Evolutionary conservation across 2,329 filamentous ascomycete species (phyloP), one percentile per base, ranked within the genome.

Genomic region (Arachnopeziza araneosa): DNA sequence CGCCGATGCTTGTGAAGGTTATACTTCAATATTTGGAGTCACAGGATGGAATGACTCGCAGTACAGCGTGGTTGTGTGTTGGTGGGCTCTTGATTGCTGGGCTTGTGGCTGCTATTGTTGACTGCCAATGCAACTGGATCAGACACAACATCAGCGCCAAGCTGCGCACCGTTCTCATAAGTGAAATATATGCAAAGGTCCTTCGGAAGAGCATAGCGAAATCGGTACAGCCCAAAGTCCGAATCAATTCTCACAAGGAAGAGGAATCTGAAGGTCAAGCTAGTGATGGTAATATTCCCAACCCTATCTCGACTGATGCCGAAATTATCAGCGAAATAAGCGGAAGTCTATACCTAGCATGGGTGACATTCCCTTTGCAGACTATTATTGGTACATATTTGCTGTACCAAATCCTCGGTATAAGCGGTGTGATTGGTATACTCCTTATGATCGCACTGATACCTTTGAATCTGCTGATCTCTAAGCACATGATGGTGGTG

Each of bases 21-120:
- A 88, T 89, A 56, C 74, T 89, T 26, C 82, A 88, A 69, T 88
- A 88, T 69, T 79, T 89, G 10, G 84, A 89, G 69, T 76, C 83
- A 58, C 85, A 85, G 1, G 76, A 78, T n/a, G 77, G 76, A 14
- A 85, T 80, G 1, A 84, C 85, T 0, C 73, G 75, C 24, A 87
- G 85, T 69, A 84, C 86, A 21, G 86, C 86, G 19, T 89, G 86
- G 86, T 78, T 89, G 60, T 89, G 86, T 67, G 86, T 88, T n/a
- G 81, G 85, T 48, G 76, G 89, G 9, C 77, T 89, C 4, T 87
- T 88, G 66, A 79, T 83, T 50, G 85, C 84, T 9, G 83, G 84
- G 5, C 76, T 79, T 48, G 74, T 84, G 14, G 81, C 84, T 61
- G 84, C 84, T 22, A 74, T 87, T 24, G 81, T 83, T 2, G 83